Evolutionary conservation across 2,329 filamentous ascomycete species (phyloP), one percentile per base, ranked within the genome.

Genomic region (Clonostachys solani): DNA sequence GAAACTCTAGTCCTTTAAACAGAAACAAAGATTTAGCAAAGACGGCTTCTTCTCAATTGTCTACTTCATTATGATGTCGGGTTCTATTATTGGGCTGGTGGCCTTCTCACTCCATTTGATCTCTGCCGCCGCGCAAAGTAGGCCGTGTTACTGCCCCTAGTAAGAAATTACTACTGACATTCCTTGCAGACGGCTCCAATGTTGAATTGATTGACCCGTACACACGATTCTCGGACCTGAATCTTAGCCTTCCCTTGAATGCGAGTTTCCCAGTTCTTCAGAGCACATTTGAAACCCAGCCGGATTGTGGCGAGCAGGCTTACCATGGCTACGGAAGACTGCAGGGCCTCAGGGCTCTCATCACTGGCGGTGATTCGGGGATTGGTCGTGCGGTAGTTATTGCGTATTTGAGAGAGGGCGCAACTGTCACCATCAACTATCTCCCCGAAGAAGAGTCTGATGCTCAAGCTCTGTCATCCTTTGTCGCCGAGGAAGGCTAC

Each of bases 331-430:
- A 72, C 2, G 68, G 66, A 15, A 80, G 78, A 51, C 59, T 81
- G 42, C 68, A 68, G 34, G 71, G 68, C 8, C 70, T 68, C 55
- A 79, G 77, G 40, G 74, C 71, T 3, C 55, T 81, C 8, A 77
- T 81, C 49, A 81, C 77, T 0, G 77, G 77, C 4, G 78, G 78
- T 54, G 78, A 81, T 79, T 2, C 23, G 12, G 46, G 46, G 12
- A 47, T 47, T 19, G 46, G 46, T 16, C 19, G 38, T 9, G 46
- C 46, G n/a, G 33, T 40, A 77, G 78, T 77, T 0, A 67, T 81
- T 1, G 61, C 82, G 3, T 79, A 80, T 61, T 79, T 80, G 0
- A 68, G 75, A 9, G 79, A 83, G 56, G 79, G 80, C 2, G 76
- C 79, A 13, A 73, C 81, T 51, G 65, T 80, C 42, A 75, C 68